A percentile compares a stretch with the other conserved stretches of the same genome.
These are phyloP conservation scores for Oropetium thomaeum DNA, from an alignment of 176 grass and related monocot species.

Conservation along the genomic window DNA sequence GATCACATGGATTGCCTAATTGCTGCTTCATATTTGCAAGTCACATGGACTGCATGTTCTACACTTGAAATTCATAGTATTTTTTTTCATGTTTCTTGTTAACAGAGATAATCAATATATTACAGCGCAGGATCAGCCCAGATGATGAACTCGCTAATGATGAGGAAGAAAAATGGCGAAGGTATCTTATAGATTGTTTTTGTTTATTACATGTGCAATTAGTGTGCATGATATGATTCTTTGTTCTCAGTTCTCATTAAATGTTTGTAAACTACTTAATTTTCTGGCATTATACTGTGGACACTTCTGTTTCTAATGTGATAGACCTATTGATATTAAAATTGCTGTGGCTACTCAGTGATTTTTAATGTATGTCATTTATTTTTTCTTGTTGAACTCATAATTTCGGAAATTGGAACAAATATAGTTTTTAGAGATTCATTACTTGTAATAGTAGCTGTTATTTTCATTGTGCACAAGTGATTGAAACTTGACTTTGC, in stretches of 20 bases:
- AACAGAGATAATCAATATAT: slow-evolving; percentile 83
- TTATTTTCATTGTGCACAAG: not conserved
- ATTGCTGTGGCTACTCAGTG: not conserved
- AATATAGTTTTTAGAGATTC: not conserved
- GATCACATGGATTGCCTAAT: not conserved
- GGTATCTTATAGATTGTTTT: slow-evolving; percentile 36
- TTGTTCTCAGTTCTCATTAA: not conserved
- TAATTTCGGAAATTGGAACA: not conserved
- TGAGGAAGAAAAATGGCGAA: slow-evolving; percentile 88
- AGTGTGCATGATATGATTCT: not conserved
- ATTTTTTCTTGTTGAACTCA: not conserved
- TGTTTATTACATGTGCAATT: not conserved
- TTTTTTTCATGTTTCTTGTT: slow-evolving; percentile 24
- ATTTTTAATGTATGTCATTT: not conserved
- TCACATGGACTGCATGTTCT: not conserved
- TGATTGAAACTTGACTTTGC: not conserved
- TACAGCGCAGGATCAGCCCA: slow-evolving; percentile 54
- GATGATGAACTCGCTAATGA: slow-evolving; percentile 37
- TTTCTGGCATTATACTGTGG: not conserved
- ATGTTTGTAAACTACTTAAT: not conserved
- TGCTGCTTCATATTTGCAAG: not conserved
- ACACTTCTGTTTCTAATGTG: not conserved
- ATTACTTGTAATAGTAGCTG: not conserved
- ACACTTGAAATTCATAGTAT: slow-evolving; percentile 2
- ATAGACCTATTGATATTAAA: not conserved